phyloP scores from a whole-genome alignment of 176 grass and related monocot genomes.

The Carex parvula region DNA sequence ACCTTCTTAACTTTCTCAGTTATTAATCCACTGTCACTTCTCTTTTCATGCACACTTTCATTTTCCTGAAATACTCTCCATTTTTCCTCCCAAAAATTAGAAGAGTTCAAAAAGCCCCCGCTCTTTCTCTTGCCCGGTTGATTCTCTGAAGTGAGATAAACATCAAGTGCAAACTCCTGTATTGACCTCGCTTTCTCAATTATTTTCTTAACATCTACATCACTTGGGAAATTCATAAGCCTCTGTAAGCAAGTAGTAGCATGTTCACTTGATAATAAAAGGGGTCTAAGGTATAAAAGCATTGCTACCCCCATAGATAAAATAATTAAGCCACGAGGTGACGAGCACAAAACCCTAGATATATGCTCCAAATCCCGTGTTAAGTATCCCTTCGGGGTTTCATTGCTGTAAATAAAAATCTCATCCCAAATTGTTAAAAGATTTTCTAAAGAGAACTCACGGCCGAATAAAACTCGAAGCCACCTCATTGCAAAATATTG shows the following conservation, averaged over 20 bases:
- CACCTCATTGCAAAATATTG: constrained; percentile 90
- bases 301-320: constrained; percentile 81
- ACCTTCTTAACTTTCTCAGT: constrained; percentile 43
- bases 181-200: constrained; percentile 80
- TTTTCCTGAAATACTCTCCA: constrained; percentile 75
- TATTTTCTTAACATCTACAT: constrained; percentile 63
- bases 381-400: constrained; percentile 17
- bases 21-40: constrained; percentile 3
- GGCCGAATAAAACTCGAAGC: constrained; percentile 89
- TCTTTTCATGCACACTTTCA: constrained; percentile 26
- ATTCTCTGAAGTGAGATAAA: constrained; percentile 54
- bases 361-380: constrained; percentile 42
- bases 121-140: constrained; percentile 37
- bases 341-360: constrained; percentile 56
- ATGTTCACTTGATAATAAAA: constrained; percentile 85
- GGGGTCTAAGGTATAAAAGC: constrained; percentile 88
- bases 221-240: constrained; percentile 77
- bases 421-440: constrained; percentile 93
- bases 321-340: constrained; percentile 82
- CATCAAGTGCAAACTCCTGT: constrained; percentile 65
- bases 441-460: constrained; percentile 87
- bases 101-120: constrained; percentile 24
- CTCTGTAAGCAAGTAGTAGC: constrained; percentile 80
- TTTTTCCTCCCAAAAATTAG: constrained; percentile 92
- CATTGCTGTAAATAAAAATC: constrained; percentile 75